phyloP scores from a whole-genome alignment of 2,329 filamentous ascomycete genomes.

The Lasiodiplodia sp. region DNA sequence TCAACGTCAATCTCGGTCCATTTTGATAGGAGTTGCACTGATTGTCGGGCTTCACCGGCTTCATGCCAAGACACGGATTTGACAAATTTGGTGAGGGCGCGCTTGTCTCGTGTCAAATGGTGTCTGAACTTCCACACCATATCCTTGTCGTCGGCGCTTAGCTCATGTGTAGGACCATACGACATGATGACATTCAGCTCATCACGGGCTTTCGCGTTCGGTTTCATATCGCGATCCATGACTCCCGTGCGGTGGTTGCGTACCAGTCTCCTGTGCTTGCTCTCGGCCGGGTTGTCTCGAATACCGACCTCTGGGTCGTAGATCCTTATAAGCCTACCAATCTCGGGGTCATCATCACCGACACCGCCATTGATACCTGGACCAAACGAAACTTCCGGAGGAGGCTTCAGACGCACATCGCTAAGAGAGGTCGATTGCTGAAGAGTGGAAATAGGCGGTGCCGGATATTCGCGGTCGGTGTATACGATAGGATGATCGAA shows the following conservation, averaged over 20 bases:
- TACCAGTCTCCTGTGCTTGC: constrained; percentile 90
- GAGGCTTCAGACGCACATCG: constrained; percentile 76
- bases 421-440: constrained; percentile 70
- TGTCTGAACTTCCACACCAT: constrained; percentile 98
- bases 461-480: constrained; percentile 89
- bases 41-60: constrained; percentile 82
- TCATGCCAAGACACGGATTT: constrained; percentile 97
- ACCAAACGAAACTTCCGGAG: constrained; percentile 87
- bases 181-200: constrained; percentile 89
- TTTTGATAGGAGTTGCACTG: constrained; percentile 85
- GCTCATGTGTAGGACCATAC: constrained; percentile 88
- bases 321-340: constrained; percentile 76
- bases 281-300: constrained; percentile 90
- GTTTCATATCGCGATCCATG: constrained; percentile 92
- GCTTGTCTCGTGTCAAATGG: constrained; percentile 88
- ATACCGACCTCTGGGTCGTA: constrained; percentile 94
- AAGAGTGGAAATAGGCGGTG: constrained; percentile 81
- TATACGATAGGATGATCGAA: constrained; percentile 98
- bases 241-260: constrained; percentile 93
- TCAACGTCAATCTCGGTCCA: constrained; percentile 99
- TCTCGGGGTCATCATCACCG: constrained; percentile 58
- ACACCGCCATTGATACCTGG: constrained; percentile 81
- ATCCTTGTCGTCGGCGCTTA: constrained; percentile 92
- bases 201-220: constrained; percentile 91
- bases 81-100: constrained; percentile 90